Evolutionary conservation across 116 monocot genomes (phyloP), one percentile per base, ranked within the genome.

Genomic region (Papilionanthe hybrid): DNA sequence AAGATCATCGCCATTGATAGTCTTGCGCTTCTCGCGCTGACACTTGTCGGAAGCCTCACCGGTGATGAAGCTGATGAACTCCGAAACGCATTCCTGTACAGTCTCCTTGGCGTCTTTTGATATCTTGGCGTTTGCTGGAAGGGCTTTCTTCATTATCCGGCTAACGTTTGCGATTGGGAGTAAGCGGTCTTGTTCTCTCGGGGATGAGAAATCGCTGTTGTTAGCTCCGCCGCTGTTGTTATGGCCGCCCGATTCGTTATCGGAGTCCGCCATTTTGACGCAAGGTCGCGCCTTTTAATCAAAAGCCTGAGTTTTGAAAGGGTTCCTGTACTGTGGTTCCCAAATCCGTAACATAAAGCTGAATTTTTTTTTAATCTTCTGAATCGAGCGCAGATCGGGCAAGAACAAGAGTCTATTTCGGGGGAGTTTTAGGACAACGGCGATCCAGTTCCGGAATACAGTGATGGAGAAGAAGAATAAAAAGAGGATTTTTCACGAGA

Each of bases 31-130:
- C 86, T 92, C 92, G 5, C 86, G 79, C 79, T 87, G 87, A 82
- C 92, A 92, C 82, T 92, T 92, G 84, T 92, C 92, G 72, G 92
- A 90, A 42, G 92, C 92, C 84, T 94, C 93, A 0, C 93, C 91
- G 48, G 93, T 94, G 82, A 94, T 82, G 89, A 94, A 94, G 83
- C 91, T 94, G 79, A 94, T 94, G 87, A 94, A 94, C 86, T 94
- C 93, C 0, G 91, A 91, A 0, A 91, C 93, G 72, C 93, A 94
- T 82, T 94, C 93, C 76, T 94, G 93, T 77, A 94, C 84, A 44
- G 91, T 91, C 80, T 94, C 93, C 86, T 94, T 94, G 41, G 93
- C 93, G 68, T 90, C 92, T 79, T 92, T 92, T 20, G 92, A 92
- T 55, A 92, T 90, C 86, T 92, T 92, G 15, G 88, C 92, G 80